Conservation (phyloP, 139 green algal genomes). For the Chlamydomonas eustigma region DNA sequence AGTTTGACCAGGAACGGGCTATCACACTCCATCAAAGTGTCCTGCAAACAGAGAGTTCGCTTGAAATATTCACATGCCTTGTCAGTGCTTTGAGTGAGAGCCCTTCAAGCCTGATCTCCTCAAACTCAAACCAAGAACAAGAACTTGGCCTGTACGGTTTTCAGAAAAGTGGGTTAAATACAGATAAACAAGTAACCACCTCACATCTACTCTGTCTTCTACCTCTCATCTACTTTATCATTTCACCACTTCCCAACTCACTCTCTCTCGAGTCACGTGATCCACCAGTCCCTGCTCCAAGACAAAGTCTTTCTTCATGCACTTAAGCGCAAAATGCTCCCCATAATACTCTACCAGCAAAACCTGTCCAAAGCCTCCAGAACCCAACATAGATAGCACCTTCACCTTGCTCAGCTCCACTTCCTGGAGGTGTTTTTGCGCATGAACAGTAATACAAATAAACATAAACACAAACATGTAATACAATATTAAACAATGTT, state of each 20-base stretch:
- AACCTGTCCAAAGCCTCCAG: constrained; percentile 46
- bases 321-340: constrained; percentile 74
- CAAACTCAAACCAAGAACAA: no score
- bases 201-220: no score
- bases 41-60: neutral
- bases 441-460: no score
- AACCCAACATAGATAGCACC: neutral
- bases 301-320: constrained; percentile 77
- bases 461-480: no score
- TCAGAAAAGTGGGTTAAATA: no score
- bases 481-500: neutral
- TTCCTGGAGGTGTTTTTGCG: no score
- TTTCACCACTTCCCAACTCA: neutral
- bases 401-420: neutral
- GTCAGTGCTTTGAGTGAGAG: no score
- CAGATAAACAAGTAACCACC: no score
- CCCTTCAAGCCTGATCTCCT: no score
- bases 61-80: no score
- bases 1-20: constrained; percentile 84
- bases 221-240: no score
- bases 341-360: constrained; percentile 64
- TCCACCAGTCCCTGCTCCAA: constrained; percentile 68
- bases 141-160: no score
- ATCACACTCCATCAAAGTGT: constrained; percentile 37
- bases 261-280: constrained; percentile 84